Evolutionary conservation across 768 basidiomycete species (phyloP), one percentile per base, ranked within the genome.

Genomic region (Tylopilus balloui): DNA sequence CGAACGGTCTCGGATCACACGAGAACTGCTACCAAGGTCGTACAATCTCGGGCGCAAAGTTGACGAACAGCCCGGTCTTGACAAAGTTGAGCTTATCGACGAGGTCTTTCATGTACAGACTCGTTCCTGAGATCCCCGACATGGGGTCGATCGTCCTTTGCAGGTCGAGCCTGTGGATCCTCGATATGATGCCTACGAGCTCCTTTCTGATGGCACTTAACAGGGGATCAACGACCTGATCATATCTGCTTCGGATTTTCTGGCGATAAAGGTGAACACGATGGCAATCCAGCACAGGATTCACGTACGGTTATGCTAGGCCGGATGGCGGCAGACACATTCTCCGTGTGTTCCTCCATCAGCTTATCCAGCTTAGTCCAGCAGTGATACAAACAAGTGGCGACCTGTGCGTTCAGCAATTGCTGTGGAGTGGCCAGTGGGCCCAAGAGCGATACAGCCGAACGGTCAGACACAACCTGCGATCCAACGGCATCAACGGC

Each of bases 131-230:
- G 48, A 73, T 66, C 15, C 78, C 79, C 37, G 78, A 71, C 67
- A 75, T 75, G 1, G 86, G 77, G 54, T 92, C 90, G 10, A 79
- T 67, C 9, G 79, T 71, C 67, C 84, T 87, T 42, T 80, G 78
- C 61, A 94, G 84, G 64, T 93, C 89, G 38, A 90, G 78, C 6
- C 87, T 80, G 68, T 98, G 95, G 24, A 99, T 74, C 45, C 86
- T 81, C 2, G 85, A 79, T 38, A 96, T 75, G 53, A 93, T 88
- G 1, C 83, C 78, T 29, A 81, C 75, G 28, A 92, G 72, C 57
- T 99, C 96, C 17, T 89, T 81, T 28, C 83, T 83, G 55, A 98
- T 80, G 4, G 86, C 79, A 3, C 73, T 67, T 31, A 82, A 68
- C 15, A 92, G 58, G 0, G 85, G 84, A 45, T 87, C 78, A 6